Evolutionary conservation across 345 rosid genomes (phyloP).

Genomic region (Rhizophora apiculata): DNA sequence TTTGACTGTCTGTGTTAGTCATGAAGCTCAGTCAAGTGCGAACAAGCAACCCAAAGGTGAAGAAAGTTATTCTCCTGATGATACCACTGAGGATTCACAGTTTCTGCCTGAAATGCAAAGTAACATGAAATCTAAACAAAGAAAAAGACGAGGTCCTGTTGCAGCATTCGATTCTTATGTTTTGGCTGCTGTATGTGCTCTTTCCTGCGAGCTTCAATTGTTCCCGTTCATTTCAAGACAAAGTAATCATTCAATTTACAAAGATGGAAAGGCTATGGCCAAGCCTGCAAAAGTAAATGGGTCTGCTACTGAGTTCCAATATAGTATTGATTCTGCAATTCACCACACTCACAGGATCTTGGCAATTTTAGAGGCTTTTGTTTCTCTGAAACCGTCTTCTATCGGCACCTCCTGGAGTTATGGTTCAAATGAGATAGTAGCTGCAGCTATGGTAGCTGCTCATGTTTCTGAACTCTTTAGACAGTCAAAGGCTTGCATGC

Average conservation of each 20-base stretch:
- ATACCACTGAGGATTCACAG: constrained; percentile 39
- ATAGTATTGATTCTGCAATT: constrained; percentile 67
- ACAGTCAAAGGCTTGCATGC: constrained; percentile 88
- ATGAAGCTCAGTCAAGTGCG: constrained; percentile 82
- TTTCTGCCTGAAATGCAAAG: constrained; percentile 33
- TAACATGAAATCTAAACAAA: constrained; percentile 43
- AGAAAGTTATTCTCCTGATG: constrained; percentile 38
- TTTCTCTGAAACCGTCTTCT: constrained; percentile 88
- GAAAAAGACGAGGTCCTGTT: constrained; percentile 85
- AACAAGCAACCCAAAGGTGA: constrained; percentile 68
- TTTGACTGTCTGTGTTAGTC: constrained; percentile 94
- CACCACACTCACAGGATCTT: constrained; percentile 88
- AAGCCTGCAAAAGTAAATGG: constrained; percentile 63
- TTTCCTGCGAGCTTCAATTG: constrained; percentile 91
- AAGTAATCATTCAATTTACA: constrained; percentile 39
- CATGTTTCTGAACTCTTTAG: constrained; percentile 90
- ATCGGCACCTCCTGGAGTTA: constrained; percentile 92
- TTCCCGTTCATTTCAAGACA: constrained; percentile 69
- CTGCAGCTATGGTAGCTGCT: constrained; percentile 99
- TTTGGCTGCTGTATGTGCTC: constrained; percentile 95
- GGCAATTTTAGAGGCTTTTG: constrained; percentile 85
- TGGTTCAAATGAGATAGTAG: constrained; percentile 93
- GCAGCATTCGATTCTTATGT: constrained; percentile 96
- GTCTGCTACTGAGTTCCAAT: constrained; percentile 46
- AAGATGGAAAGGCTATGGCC: constrained; percentile 30